phyloP scores from a whole-genome alignment of 106 monocot species.

The Dendrobium chrysotoxum region DNA sequence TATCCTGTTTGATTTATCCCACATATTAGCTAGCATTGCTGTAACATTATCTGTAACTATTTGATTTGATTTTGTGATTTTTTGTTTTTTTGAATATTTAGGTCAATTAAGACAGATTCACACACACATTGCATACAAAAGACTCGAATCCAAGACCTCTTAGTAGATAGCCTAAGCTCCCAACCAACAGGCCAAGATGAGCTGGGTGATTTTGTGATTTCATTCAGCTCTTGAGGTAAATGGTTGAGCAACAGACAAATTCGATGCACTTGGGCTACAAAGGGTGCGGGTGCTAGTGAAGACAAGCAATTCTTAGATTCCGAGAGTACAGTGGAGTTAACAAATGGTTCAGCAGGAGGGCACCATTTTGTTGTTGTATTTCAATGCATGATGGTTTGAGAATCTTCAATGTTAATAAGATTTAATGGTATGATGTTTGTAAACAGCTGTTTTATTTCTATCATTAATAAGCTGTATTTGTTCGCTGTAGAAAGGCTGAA shows the following conservation, averaged over 20 bases:
- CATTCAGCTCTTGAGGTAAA: slow-evolving; percentile 36
- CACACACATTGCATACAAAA: too few species aligned
- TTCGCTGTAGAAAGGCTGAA: too few species aligned
- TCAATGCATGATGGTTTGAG: background rate
- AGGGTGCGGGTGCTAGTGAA: slow-evolving; percentile 39
- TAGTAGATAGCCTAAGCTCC: too few species aligned
- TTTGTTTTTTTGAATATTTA: too few species aligned
- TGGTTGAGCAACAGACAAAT: slow-evolving; percentile 94
- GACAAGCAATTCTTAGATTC: slow-evolving; percentile 52
- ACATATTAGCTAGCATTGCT: background rate
- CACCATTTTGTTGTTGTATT: background rate
- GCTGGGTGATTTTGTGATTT: too few species aligned
- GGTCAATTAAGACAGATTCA: too few species aligned
- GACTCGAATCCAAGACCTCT: too few species aligned
- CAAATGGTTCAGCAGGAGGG: slow-evolving; percentile 42
- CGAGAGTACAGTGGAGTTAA: slow-evolving; percentile 41
- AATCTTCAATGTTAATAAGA: too few species aligned
- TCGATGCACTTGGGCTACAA: slow-evolving; percentile 93
- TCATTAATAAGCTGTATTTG: too few species aligned
- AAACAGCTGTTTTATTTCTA: too few species aligned
- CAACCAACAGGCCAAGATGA: too few species aligned
- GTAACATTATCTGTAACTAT: background rate
- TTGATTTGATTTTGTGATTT: background rate
- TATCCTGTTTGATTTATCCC: background rate
- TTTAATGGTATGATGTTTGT: too few species aligned